phyloP scores from a whole-genome alignment of 2,329 filamentous ascomycete species.

The Alternaria viburni region DNA sequence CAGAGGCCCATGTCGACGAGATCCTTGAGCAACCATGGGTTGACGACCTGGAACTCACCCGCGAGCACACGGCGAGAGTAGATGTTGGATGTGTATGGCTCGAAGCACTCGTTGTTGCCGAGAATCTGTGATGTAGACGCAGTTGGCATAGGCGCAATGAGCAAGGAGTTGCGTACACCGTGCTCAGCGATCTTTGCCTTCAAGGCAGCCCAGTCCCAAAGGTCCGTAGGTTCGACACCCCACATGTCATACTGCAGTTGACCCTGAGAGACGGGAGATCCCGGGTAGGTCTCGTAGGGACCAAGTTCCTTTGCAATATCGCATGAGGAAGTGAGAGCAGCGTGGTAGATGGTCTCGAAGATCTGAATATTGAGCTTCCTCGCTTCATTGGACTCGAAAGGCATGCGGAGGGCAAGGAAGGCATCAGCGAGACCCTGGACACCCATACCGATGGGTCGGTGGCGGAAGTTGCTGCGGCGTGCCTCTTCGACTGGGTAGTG shows the following conservation, averaged over 20 bases:
- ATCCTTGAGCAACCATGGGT: conserved; percentile 98
- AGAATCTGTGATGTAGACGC: conserved; percentile 97
- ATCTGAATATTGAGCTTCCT: conserved; percentile 96
- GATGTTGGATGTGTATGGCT: conserved; percentile 99
- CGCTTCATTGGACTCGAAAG: conserved; percentile 95
- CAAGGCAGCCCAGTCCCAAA: conserved; percentile 94
- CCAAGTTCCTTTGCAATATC: conserved; percentile 84
- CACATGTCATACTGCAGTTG: conserved; percentile 99
- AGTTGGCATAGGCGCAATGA: conserved; percentile 97
- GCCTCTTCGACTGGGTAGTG: conserved; percentile 97
- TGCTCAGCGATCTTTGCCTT: conserved; percentile 92
- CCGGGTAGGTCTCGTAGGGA: conserved; percentile 87
- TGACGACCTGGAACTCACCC: conserved; percentile 99
- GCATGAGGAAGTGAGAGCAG: conserved; percentile 85
- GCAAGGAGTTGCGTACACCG: conserved; percentile 92
- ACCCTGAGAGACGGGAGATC: conserved; percentile 91
- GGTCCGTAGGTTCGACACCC: conserved; percentile 88
- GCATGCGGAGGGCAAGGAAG: conserved; percentile 94
- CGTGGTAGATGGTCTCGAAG: conserved; percentile 99
- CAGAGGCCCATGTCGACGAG: conserved; percentile 97
- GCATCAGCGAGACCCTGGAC: conserved; percentile 98
- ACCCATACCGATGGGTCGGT: conserved; percentile 93
- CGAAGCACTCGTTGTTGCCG: conserved; percentile 99
- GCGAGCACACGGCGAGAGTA: conserved; percentile 98
- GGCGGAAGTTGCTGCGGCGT: conserved; percentile 94